A percentile compares a stretch with the other conserved stretches of the same genome.
Evolutionary conservation across 2,329 filamentous ascomycete genomes (phyloP).

Genomic region (Ophiostoma ulmi): DNA sequence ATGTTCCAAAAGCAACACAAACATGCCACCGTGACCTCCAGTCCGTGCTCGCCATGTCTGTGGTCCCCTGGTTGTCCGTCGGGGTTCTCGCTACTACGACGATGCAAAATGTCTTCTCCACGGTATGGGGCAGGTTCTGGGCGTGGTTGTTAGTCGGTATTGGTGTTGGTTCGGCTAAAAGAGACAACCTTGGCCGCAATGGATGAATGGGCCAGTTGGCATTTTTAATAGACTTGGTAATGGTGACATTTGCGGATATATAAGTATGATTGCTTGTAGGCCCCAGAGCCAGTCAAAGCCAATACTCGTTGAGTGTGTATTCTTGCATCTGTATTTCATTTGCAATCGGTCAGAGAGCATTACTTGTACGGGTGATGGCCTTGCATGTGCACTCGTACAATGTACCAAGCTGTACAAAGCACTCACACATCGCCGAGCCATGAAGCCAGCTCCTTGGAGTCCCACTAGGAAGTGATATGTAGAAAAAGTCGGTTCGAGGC

Average conservation of each 20-base stretch:
- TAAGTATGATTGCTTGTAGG: no score
- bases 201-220: background rate
- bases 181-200: background rate
- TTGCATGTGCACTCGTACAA: background rate
- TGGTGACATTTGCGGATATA: background rate
- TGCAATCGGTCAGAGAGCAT: background rate
- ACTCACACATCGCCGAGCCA: background rate
- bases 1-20: background rate
- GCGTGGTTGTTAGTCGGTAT: background rate
- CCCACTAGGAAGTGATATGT: background rate
- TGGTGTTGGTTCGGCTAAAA: background rate
- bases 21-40: background rate
- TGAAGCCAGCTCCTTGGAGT: background rate
- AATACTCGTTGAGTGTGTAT: no score
- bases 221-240: background rate
- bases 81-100: background rate
- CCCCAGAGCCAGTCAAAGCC: no score
- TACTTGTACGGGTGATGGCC: background rate
- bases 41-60: slow-evolving; percentile 5
- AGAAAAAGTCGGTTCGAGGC: background rate
- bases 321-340: background rate
- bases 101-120: slow-evolving; percentile 7
- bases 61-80: background rate
- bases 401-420: background rate
- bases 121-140: background rate